Conservation (phyloP, 495 filamentous ascomycete genomes). For the Lasiosphaeria hispida region DNA sequence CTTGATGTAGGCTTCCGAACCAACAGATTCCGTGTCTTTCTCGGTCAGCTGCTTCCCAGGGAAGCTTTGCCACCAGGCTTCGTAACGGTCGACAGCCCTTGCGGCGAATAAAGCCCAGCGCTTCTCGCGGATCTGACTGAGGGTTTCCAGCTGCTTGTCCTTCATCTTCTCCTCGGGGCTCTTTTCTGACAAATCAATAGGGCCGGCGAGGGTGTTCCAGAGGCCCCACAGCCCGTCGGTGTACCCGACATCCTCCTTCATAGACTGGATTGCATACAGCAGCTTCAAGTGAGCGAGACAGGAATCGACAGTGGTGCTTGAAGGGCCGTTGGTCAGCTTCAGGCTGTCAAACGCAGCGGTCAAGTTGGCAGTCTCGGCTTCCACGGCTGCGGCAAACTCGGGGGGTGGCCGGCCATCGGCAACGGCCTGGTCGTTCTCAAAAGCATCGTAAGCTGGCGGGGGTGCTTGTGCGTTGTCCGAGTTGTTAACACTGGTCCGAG, state of each 20-base stretch:
- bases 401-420: neutral
- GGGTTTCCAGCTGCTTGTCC: slow-evolving; percentile 29
- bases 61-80: slow-evolving; percentile 62
- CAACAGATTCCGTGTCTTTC: slow-evolving; percentile 28
- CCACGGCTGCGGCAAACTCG: neutral
- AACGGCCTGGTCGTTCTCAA: neutral
- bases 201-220: slow-evolving; percentile 46
- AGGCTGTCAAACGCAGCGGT: slow-evolving; percentile 45
- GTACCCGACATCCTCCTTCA: slow-evolving; percentile 64
- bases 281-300: slow-evolving; percentile 78
- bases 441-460: slow-evolving; percentile 9
- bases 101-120: slow-evolving; percentile 76
- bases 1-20: slow-evolving; percentile 15
- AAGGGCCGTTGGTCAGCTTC: slow-evolving; percentile 24
- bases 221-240: slow-evolving; percentile 66
- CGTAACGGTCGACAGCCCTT: slow-evolving; percentile 71
- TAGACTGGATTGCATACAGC: slow-evolving; percentile 62
- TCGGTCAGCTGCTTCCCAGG: slow-evolving; percentile 30
- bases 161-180: slow-evolving; percentile 22
- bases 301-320: slow-evolving; percentile 34
- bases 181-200: slow-evolving; percentile 26
- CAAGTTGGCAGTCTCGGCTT: slow-evolving; percentile 27
- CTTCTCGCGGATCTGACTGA: slow-evolving; percentile 66
- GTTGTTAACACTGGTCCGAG: neutral
- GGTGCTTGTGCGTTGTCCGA: neutral